Evolutionary conservation across 768 basidiomycete genomes (phyloP), one percentile per base, ranked within the genome.

Genomic region (Jaapia argillacea): DNA sequence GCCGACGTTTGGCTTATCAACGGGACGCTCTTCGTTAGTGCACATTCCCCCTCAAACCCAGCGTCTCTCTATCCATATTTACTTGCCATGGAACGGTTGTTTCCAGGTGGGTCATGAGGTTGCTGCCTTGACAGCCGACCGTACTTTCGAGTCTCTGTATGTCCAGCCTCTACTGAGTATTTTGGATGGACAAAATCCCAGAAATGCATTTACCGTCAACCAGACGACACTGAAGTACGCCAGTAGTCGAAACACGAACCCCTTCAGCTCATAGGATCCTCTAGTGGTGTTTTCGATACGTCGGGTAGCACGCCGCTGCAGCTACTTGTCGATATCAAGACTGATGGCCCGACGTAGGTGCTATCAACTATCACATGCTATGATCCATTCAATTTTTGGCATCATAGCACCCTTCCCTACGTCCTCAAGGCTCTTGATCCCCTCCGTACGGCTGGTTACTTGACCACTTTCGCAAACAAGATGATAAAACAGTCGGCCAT

Each of bases 271-370:
- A 42, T n/a, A 7, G 40, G 24, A 23, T 28, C 31, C 28, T 25
- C n/a, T 22, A 75, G 73, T 45, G 74, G 74, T n/a, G 62, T 72
- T 1, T 76, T 71, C 48, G 74, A 75, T 47, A 72, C 65, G 12
- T 56, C 68, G 0, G 55, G 65, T 22, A 54, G 49, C 21, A 64
- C 54, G 5, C 48, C 72, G 4, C 55, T 76, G 26, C 72, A 76
- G 37, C 55, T 75, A n/a, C 54, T 74, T 7, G 59, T 75, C 5
- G 72, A 74, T 45, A 67, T 76, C 54, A 76, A 75, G 54, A 73
- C 71, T 1, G 67, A 74, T 46, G 73, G 73, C 0, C 45, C 51
- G n/a, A 52, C 59, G 72, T 73, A 52, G 43, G 67, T 56, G 3
- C 7, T 18, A 16, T 12, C 24, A 21, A 16, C 12, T 39, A 20